Conservation (phyloP, 2,329 filamentous ascomycete species). For the Parascedosporium putredinis region DNA sequence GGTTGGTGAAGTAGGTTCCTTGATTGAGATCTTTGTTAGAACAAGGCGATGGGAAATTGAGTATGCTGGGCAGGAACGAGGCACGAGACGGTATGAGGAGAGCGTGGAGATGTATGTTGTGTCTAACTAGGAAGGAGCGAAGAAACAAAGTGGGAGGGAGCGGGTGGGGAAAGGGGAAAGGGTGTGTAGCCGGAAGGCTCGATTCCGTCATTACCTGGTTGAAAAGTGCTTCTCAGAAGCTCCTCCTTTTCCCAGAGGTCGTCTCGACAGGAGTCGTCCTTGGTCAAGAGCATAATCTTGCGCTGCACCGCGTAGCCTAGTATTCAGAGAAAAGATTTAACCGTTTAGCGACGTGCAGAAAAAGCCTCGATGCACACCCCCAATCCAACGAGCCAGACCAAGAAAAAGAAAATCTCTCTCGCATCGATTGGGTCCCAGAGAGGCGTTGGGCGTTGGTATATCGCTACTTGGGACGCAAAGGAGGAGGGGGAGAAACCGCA, state of each 20-base stretch:
- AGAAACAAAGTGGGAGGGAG: too few relatives aligned
- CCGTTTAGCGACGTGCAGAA: neutral
- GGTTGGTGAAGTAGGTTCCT: slow-evolving; percentile 11
- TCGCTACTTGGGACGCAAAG: too few relatives aligned
- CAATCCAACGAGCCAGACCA: too few relatives aligned
- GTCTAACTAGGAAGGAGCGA: neutral
- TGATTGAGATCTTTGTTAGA: neutral
- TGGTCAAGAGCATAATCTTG: neutral
- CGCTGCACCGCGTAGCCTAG: neutral
- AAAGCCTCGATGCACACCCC: too few relatives aligned
- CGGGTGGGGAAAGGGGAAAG: too few relatives aligned
- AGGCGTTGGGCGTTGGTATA: too few relatives aligned
- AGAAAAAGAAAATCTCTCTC: neutral
- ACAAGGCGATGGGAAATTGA: neutral
- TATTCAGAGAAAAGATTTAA: neutral
- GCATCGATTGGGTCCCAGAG: neutral
- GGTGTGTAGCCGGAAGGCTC: too few relatives aligned
- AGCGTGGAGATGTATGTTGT: too few relatives aligned
- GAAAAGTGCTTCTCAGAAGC: neutral
- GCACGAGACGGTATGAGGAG: too few relatives aligned
- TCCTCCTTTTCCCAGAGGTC: neutral
- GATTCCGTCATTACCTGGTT: too few relatives aligned
- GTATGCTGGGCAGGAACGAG: neutral
- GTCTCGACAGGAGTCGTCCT: neutral
- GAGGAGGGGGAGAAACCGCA: too few relatives aligned